A percentile compares a stretch with the other conserved stretches of the same genome.
phyloP scores from a whole-genome alignment of 352 stramenopile genomes.

The Aphanomyces euteiches region DNA sequence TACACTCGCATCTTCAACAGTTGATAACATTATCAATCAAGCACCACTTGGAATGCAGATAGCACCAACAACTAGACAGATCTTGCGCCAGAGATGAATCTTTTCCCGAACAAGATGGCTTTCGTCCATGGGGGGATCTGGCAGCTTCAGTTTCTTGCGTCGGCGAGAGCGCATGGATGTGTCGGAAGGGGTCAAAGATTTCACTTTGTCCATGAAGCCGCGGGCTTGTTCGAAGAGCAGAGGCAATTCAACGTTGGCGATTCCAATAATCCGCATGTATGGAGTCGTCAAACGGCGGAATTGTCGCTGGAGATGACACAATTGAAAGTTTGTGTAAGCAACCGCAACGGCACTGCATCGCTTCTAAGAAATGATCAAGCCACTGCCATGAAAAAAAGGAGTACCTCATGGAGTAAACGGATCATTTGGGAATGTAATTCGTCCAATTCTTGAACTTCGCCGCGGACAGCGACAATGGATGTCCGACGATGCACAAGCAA shows the following conservation, averaged over 20 bases:
- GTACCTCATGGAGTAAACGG: too few species aligned
- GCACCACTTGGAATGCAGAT: constrained; percentile 1
- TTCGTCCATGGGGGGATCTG: background rate
- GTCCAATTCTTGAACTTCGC: too few species aligned
- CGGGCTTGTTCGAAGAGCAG: background rate
- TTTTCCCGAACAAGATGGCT: constrained; percentile 4
- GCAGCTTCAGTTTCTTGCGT: constrained; percentile 11
- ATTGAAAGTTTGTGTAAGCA: background rate
- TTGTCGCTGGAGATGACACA: background rate
- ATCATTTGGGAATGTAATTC: too few species aligned
- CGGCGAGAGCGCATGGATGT: background rate
- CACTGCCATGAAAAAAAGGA: too few species aligned
- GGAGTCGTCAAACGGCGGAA: constrained; percentile 6
- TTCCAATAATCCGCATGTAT: background rate
- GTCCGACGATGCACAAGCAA: too few species aligned
- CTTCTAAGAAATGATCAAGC: background rate
- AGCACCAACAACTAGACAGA: background rate
- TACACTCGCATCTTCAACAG: constrained; percentile 89
- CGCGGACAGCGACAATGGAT: too few species aligned
- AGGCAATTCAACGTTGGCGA: constrained; percentile 5
- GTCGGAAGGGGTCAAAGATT: background rate
- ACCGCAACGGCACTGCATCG: background rate
- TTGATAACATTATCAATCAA: constrained; percentile 29
- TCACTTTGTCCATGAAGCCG: background rate
- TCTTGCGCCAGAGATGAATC: constrained; percentile 18